Evolutionary conservation across 169 alveolate genomes (phyloP), one percentile per base, ranked within the genome.

Genomic region (Cryptosporidium ubiquitum): DNA sequence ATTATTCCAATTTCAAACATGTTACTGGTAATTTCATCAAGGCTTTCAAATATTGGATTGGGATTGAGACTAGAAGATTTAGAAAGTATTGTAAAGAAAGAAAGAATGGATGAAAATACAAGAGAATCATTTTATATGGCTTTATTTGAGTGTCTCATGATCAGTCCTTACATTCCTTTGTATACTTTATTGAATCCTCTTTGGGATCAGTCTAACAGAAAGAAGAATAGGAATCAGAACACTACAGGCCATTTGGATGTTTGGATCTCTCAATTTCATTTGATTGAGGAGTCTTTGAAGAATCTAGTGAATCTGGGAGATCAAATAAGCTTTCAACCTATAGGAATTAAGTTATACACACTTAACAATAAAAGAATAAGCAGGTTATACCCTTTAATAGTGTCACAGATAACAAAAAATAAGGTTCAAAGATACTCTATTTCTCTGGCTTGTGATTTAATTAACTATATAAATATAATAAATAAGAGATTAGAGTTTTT

Each of bases 141-240:
- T 60, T 60, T 79, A 60, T 79, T 60, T 61, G 89, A 79, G 9
- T 79, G 70, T 37, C 39, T 79, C 29, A 61, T 68, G 1, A 79
- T 79, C 20, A 37, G 70, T 16, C 68, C 89, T 31, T 79, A 79
- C 47, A 31, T 79, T 9, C 89, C 75, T 29, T n/a, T 79, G 20
- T 79, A 79, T 29, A 79, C 60, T 37, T 61, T 79, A 42, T 64
- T 79, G 9, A 79, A 79, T 61, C 89, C 89, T 3, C 66, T 79
- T 31, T 79, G 89, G 89, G 79, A 79, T 44, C 89, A 79, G 29
- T 79, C 89, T 1, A 79, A n/a, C 18, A 79, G 74, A 79, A 79
- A 79, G 42, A 61, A 61, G 12, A 79, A 79, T 20, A 42, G 12
- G 7, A 37, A 42, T 16, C 33, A 47, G 6, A 42, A n/a, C 0